phyloP scores from a whole-genome alignment of 2,329 filamentous ascomycete genomes.

The Trichophaea hybrida region DNA sequence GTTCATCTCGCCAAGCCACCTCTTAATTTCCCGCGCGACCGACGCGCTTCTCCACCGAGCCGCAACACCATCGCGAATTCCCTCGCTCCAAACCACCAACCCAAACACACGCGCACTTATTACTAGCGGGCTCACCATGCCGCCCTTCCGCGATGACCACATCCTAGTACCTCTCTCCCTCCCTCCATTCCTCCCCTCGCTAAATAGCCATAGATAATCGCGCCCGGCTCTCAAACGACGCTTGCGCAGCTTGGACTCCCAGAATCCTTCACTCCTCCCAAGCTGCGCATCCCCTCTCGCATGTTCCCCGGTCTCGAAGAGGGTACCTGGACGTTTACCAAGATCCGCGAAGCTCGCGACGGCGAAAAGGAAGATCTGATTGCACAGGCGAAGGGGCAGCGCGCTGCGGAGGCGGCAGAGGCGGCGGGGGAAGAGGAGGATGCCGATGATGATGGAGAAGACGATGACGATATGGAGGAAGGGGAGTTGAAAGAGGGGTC shows the following conservation, averaged over 20 bases:
- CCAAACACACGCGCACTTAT: background rate
- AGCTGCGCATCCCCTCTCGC: constrained; percentile 71
- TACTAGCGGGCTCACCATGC: background rate
- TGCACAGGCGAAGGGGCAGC: constrained; percentile 12
- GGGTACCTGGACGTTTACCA: constrained; percentile 68
- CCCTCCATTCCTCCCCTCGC: background rate
- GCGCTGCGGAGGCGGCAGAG: constrained; percentile 11
- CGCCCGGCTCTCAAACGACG: constrained; percentile 74
- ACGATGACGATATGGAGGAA: constrained; percentile 1
- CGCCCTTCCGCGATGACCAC: constrained; percentile 26
- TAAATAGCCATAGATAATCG: constrained; percentile 42
- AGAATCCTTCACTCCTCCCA: constrained; percentile 83
- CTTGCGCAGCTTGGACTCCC: constrained; percentile 80
- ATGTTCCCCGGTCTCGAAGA: constrained; percentile 74
- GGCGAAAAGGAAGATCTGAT: constrained; percentile 29
- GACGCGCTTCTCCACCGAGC: no score
- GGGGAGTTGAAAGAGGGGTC: constrained; percentile 1
- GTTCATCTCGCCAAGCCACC: no score
- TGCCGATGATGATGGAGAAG: constrained; percentile 5
- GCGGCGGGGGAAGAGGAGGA: background rate
- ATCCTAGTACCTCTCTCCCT: constrained; percentile 22
- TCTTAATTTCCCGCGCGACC: no score
- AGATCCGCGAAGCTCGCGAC: constrained; percentile 54
- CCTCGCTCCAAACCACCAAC: background rate
- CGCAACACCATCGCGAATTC: background rate